phyloP scores from a whole-genome alignment of 1,284 basidiomycete species.

The Mycena sp. region DNA sequence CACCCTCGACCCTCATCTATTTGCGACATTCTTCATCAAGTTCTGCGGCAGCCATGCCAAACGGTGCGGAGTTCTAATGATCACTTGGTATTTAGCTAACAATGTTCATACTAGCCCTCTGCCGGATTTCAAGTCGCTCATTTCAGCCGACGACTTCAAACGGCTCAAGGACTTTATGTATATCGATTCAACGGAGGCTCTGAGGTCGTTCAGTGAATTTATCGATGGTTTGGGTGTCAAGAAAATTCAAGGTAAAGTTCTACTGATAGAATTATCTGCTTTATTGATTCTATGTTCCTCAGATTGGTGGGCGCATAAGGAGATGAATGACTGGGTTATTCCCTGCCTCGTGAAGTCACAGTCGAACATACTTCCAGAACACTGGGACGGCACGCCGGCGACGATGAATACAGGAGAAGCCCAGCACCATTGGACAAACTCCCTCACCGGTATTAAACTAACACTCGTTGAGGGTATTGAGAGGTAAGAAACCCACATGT shows the following conservation, averaged over 20 bases:
- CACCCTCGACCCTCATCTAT: not conserved
- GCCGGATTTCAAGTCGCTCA: conserved; percentile 1
- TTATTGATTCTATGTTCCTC: not conserved
- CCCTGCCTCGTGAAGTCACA: conserved; percentile 14
- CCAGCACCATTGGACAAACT: conserved; percentile 13
- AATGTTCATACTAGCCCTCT: not conserved
- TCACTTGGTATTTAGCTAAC: too few relatives aligned
- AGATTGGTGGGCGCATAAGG: conserved; percentile 22
- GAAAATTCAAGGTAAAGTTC: conserved; percentile 4
- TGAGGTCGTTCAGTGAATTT: not conserved
- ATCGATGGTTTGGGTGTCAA: not conserved
- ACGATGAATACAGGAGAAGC: conserved; percentile 10
- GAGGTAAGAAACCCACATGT: not conserved
- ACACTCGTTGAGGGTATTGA: conserved; percentile 18
- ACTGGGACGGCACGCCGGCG: conserved; percentile 7
- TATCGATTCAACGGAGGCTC: not conserved
- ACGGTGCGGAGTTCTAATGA: not conserved
- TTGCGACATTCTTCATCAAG: conserved; percentile 11
- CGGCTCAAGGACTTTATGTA: not conserved
- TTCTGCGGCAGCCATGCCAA: conserved; percentile 6
- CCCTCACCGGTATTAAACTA: conserved; percentile 4
- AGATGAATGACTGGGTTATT: conserved; percentile 15
- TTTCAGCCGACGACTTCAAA: not conserved
- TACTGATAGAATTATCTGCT: not conserved
- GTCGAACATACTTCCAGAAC: not conserved